Conservation (phyloP, 2,329 filamentous ascomycete genomes). For the Cladosporium halotolerans region DNA sequence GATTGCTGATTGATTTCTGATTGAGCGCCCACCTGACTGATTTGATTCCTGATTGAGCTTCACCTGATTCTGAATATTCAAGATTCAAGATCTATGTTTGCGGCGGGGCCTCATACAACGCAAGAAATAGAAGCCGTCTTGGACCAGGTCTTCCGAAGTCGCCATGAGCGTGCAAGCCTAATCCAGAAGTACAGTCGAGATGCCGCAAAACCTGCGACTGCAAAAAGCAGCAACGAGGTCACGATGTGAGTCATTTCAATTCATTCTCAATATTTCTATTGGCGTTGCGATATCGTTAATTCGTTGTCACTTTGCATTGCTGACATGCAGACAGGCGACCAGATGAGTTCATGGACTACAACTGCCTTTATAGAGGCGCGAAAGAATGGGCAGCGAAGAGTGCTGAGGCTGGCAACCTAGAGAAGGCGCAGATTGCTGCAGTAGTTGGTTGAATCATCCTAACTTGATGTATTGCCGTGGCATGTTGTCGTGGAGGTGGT, state of each 20-base stretch:
- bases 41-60: too few relatives aligned
- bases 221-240: slow-evolving; percentile 27
- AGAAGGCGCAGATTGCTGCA: too few relatives aligned
- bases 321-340: slow-evolving; percentile 18
- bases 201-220: slow-evolving; percentile 35
- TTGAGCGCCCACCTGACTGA: too few relatives aligned
- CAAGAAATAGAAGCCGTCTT: slow-evolving; percentile 23
- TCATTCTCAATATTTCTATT: too few relatives aligned
- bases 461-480: too few relatives aligned
- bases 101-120: slow-evolving; percentile 7
- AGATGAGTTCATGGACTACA: slow-evolving; percentile 39
- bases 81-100: too few relatives aligned
- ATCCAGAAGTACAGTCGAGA: slow-evolving; percentile 42
- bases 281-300: neutral
- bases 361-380: slow-evolving; percentile 34
- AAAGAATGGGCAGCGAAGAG: slow-evolving; percentile 25
- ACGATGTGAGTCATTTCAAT: slow-evolving; percentile 25
- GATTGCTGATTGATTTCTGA: too few relatives aligned
- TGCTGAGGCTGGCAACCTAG: too few relatives aligned
- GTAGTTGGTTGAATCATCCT: too few relatives aligned
- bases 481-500: too few relatives aligned
- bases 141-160: slow-evolving; percentile 22
- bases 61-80: too few relatives aligned
- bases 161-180: slow-evolving; percentile 35
- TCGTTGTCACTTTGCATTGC: neutral